These are phyloP conservation scores for Galerina sulciceps DNA, from an alignment of 768 basidiomycete species.

Conservation along the genomic window DNA sequence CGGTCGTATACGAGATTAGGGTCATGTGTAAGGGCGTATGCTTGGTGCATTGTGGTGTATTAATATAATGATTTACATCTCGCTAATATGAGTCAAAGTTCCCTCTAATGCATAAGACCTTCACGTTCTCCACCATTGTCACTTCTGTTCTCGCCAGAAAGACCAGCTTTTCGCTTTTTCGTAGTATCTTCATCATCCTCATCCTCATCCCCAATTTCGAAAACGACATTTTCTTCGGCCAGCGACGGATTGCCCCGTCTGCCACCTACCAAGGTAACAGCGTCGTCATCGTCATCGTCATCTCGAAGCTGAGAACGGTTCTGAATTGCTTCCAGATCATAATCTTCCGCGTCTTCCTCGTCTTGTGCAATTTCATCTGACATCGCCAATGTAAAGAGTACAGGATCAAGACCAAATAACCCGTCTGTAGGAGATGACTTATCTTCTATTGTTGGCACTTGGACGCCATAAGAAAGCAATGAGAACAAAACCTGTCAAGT, in stretches of 20 bases:
- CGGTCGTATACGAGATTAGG: slow-evolving; percentile 78
- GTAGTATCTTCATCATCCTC: slow-evolving; percentile 58
- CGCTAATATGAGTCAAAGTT: slow-evolving; percentile 9
- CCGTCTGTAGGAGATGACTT: slow-evolving; percentile 39
- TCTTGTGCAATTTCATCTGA: slow-evolving; percentile 96
- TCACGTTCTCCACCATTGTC: slow-evolving; percentile 62
- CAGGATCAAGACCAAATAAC: slow-evolving; percentile 20
- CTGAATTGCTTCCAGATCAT: slow-evolving; percentile 81
- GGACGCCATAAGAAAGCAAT: slow-evolving; percentile 96
- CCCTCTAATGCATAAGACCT: slow-evolving; percentile 54
- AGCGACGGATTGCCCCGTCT: slow-evolving; percentile 58
- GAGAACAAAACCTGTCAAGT: slow-evolving; percentile 75
- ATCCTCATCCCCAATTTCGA: slow-evolving; percentile 91
- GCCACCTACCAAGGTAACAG: slow-evolving; percentile 72
- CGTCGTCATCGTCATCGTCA: slow-evolving; percentile 64
- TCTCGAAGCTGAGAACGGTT: slow-evolving; percentile 52
- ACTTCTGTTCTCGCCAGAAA: slow-evolving; percentile 51
- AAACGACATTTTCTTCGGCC: slow-evolving; percentile 69
- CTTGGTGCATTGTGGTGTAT: slow-evolving; percentile 35
- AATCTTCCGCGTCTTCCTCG: slow-evolving; percentile 92
- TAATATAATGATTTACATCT: slow-evolving; percentile 38
- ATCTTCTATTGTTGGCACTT: slow-evolving; percentile 86
- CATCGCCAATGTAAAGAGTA: slow-evolving; percentile 76
- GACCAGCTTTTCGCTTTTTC: slow-evolving; percentile 51
- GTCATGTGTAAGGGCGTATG: slow-evolving; percentile 31